These are phyloP conservation scores for Benincasa hispida DNA, from an alignment of 306 rosid genomes.

Conservation along the genomic window DNA sequence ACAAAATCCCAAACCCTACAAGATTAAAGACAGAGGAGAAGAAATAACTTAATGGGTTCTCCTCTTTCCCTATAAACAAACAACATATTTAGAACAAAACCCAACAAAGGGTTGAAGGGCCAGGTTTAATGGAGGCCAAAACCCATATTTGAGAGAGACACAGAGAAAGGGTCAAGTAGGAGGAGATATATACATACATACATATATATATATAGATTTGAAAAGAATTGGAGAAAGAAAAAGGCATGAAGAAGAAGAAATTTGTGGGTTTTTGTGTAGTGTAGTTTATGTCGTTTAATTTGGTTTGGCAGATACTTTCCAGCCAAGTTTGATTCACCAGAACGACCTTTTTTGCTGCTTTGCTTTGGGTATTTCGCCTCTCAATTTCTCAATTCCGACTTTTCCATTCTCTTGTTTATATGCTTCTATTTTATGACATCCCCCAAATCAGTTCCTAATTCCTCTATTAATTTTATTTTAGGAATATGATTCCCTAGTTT, in stretches of 20 bases:
- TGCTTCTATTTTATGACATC: neutral
- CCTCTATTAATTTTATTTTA: no score
- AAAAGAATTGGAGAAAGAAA: neutral
- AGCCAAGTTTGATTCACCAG: neutral
- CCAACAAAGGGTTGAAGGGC: neutral
- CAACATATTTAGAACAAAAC: neutral
- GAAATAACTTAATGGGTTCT: neutral
- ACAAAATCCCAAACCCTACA: neutral
- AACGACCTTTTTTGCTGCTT: neutral
- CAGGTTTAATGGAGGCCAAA: neutral
- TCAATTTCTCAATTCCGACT: neutral
- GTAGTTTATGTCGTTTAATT: neutral
- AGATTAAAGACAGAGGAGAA: neutral
- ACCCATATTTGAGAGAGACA: neutral
- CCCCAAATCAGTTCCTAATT: no score
- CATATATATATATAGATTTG: neutral
- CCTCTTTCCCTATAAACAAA: neutral
- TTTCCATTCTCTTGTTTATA: neutral
- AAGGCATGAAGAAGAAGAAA: neutral
- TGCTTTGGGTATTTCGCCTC: neutral
- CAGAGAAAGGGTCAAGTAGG: neutral
- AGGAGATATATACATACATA: neutral
- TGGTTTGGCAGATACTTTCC: constrained; percentile 1
- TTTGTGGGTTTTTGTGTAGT: neutral
- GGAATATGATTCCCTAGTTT: no score